Evolutionary conservation across 495 filamentous ascomycete species (phyloP).

Genomic region (Penicillium ochrochloron): DNA sequence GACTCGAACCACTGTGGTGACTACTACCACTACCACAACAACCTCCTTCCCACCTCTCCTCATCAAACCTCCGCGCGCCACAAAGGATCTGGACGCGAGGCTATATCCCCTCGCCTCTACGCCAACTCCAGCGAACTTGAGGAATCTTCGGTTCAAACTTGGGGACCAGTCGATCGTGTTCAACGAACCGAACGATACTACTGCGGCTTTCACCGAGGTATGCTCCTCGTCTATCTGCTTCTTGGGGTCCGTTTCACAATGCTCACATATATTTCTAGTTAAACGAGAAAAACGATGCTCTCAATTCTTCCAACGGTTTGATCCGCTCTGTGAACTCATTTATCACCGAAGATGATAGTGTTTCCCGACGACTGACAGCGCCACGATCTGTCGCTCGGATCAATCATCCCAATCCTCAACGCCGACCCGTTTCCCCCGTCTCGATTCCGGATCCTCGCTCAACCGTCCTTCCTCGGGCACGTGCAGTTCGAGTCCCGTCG

Average conservation of each 20-base stretch:
- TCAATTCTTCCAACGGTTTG: slow-evolving; percentile 59
- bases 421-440: slow-evolving; percentile 61
- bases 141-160: slow-evolving; percentile 72
- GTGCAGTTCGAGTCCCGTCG: slow-evolving; percentile 38
- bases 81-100: slow-evolving; percentile 79
- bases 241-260: not conserved
- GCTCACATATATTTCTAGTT: slow-evolving; percentile 43
- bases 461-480: slow-evolving; percentile 32
- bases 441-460: slow-evolving; percentile 64
- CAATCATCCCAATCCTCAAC: slow-evolving; percentile 38
- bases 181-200: slow-evolving; percentile 67
- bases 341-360: slow-evolving; percentile 37
- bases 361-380: slow-evolving; percentile 32
- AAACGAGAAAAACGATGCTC: slow-evolving; percentile 52
- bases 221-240: slow-evolving; percentile 31
- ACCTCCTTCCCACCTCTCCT: slow-evolving; percentile 83
- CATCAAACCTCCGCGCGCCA: slow-evolving; percentile 73
- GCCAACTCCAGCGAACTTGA: slow-evolving; percentile 77
- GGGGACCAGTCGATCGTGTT: slow-evolving; percentile 67
- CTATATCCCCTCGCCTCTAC: slow-evolving; percentile 84
- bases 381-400: slow-evolving; percentile 36
- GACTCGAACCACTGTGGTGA: slow-evolving; percentile 79
- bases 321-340: slow-evolving; percentile 55
- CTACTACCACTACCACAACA: slow-evolving; percentile 93
- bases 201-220: slow-evolving; percentile 62